Conservation (phyloP, 352 stramenopile genomes). For the Blastocystis sp. region DNA sequence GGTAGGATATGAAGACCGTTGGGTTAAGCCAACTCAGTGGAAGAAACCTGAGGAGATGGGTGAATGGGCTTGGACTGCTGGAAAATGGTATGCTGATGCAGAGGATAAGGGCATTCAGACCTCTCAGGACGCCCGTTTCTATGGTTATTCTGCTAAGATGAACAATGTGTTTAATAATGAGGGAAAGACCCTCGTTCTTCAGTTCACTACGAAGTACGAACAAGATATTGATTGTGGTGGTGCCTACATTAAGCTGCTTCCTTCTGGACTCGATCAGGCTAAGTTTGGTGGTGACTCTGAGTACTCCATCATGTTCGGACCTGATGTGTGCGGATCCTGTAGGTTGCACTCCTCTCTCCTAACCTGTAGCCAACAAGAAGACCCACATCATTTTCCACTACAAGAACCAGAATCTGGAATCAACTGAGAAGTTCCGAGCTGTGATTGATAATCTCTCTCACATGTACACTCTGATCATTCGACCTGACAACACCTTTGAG, state of each 20-base stretch:
- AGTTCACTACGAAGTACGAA: conserved; percentile 97
- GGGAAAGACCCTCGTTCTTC: conserved; percentile 82
- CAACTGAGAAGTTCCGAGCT: conserved; percentile 82
- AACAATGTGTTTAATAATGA: conserved; percentile 82
- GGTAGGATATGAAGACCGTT: conserved; percentile 74
- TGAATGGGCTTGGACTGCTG: conserved; percentile 87
- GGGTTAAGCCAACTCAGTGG: conserved; percentile 86
- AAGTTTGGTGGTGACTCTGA: conserved; percentile 90
- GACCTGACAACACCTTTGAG: conserved; percentile 89
- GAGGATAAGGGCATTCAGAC: conserved; percentile 90
- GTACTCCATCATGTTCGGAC: conserved; percentile 97
- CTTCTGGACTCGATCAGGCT: conserved; percentile 82
- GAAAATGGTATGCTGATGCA: conserved; percentile 83
- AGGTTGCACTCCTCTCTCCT: conserved; percentile 71
- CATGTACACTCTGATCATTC: conserved; percentile 94
- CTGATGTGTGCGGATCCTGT: conserved; percentile 91
- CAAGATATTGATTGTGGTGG: conserved; percentile 96
- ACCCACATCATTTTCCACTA: conserved; percentile 98
- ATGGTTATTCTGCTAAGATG: conserved; percentile 89
- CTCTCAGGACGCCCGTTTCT: conserved; percentile 90
- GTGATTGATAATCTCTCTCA: conserved; percentile 92
- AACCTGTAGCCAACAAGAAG: conserved; percentile 75
- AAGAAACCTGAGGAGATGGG: conserved; percentile 83
- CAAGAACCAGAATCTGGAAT: conserved; percentile 86
- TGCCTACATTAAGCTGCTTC: conserved; percentile 98